Evolutionary conservation across 2,329 filamentous ascomycete genomes (phyloP).

Genomic region (Colletotrichum eleusines): DNA sequence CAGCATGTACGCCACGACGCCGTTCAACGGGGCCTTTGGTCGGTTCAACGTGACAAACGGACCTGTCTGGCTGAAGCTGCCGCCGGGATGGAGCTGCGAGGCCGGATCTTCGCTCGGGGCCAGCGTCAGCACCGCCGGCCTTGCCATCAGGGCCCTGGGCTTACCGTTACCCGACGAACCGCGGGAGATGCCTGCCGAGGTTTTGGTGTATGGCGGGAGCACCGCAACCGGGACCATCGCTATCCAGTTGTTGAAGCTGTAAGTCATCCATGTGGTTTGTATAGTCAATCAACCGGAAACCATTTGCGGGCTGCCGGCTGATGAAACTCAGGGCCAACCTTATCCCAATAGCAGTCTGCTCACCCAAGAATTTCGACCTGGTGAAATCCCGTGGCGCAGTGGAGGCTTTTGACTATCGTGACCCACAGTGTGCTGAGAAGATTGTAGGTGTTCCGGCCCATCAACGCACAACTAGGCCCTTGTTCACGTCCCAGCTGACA

Average conservation of each 20-base stretch:
- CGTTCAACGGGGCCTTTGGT: neutral
- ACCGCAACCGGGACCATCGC: neutral
- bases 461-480: no score
- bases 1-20: neutral
- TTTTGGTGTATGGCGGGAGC: neutral
- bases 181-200: neutral
- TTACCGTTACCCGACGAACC: conserved; percentile 49
- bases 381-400: conserved; percentile 50
- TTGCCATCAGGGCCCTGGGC: conserved; percentile 58
- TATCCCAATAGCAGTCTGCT: conserved; percentile 52
- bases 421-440: conserved; percentile 41
- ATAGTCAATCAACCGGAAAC: neutral
- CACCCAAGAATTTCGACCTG: conserved; percentile 48
- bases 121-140: conserved; percentile 56
- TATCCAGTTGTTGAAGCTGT: neutral
- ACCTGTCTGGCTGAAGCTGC: conserved; percentile 48
- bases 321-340: neutral
- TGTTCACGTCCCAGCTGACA: no score
- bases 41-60: neutral
- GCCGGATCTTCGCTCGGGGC: conserved; percentile 59
- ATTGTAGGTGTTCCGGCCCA: neutral
- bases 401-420: conserved; percentile 60
- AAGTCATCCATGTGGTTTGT: neutral
- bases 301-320: neutral
- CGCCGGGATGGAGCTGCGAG: conserved; percentile 55